Evolutionary conservation across 2,329 filamentous ascomycete genomes (phyloP).

Genomic region (Keithomyces neogunnii): DNA sequence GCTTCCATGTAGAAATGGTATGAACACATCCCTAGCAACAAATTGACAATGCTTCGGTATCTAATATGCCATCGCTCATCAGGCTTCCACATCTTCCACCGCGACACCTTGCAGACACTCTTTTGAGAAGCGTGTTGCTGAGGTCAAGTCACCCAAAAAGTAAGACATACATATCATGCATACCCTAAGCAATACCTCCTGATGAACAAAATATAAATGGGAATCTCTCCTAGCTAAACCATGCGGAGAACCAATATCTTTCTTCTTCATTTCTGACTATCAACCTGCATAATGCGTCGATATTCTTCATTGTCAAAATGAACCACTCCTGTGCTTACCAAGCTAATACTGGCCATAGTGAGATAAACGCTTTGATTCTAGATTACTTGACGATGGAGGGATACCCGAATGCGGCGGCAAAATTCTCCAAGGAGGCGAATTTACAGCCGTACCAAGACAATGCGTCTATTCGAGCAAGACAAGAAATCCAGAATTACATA

Average conservation of each 20-base stretch:
- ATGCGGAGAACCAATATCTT: constrained; percentile 77
- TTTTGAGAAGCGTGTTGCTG: constrained; percentile 76
- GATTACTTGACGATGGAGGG: constrained; percentile 96
- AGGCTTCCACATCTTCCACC: constrained; percentile 3
- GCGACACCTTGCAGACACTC: constrained; percentile 59
- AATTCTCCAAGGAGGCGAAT: constrained; percentile 91
- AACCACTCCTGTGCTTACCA: neutral
- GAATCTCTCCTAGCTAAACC: constrained; percentile 97
- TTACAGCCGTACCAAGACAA: constrained; percentile 65
- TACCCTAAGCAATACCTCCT: constrained; percentile 24
- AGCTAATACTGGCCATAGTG: constrained; percentile 46
- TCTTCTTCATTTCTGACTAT: constrained; percentile 60
- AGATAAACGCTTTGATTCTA: constrained; percentile 91
- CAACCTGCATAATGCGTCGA: neutral
- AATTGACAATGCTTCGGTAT: neutral
- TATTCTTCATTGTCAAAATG: neutral
- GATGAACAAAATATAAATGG: constrained; percentile 94
- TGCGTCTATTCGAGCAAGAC: constrained; percentile 65
- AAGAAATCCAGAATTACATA: constrained; percentile 77
- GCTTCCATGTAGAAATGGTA: constrained; percentile 2
- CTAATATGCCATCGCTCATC: neutral
- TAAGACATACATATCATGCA: constrained; percentile 39
- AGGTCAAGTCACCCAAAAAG: constrained; percentile 84
- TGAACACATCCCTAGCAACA: neutral
- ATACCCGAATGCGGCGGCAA: constrained; percentile 84